Evolutionary conservation across 1,139 yeast genomes (phyloP).

Genomic region (Sugiyamaella sp.): DNA sequence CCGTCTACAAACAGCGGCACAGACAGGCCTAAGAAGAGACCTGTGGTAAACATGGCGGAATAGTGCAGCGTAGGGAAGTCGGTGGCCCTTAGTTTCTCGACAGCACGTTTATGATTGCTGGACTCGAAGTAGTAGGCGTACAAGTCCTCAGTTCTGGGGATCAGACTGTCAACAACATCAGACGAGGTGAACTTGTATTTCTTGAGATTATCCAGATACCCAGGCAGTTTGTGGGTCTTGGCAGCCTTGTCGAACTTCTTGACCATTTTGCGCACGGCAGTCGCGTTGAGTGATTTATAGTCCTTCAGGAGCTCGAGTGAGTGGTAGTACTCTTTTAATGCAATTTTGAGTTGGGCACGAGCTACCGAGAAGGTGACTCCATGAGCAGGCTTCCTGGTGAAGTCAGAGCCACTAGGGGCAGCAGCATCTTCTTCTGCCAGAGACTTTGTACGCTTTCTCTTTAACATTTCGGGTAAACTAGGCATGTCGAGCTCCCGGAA

Average conservation of each 20-base stretch:
- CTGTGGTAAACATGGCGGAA: constrained; percentile 45
- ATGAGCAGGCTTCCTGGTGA: constrained; percentile 20
- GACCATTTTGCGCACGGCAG: constrained; percentile 85
- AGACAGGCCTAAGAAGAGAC: constrained; percentile 70
- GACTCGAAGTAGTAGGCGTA: constrained; percentile 69
- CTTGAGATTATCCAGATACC: constrained; percentile 63
- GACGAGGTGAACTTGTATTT: constrained; percentile 62
- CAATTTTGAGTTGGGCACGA: constrained; percentile 71
- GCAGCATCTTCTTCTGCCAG: constrained; percentile 15
- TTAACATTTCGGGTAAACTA: constrained; percentile 36
- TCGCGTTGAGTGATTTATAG: constrained; percentile 74
- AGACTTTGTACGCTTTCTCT: constrained; percentile 15
- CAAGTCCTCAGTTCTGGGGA: constrained; percentile 65
- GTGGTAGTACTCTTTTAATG: constrained; percentile 78
- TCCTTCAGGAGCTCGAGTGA: constrained; percentile 77
- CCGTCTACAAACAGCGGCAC: constrained; percentile 63
- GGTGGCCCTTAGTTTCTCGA: constrained; percentile 67
- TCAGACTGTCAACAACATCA: constrained; percentile 64
- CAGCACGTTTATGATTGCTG: constrained; percentile 72
- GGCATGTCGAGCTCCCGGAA: constrained; percentile 40
- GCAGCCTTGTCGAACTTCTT: constrained; percentile 87
- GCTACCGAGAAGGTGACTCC: constrained; percentile 63
- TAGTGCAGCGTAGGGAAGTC: constrained; percentile 44
- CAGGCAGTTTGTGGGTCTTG: constrained; percentile 50
- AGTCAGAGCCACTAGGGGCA: constrained; percentile 21